Conservation (phyloP, 352 stramenopile species). For the Pythium chondricola region DNA sequence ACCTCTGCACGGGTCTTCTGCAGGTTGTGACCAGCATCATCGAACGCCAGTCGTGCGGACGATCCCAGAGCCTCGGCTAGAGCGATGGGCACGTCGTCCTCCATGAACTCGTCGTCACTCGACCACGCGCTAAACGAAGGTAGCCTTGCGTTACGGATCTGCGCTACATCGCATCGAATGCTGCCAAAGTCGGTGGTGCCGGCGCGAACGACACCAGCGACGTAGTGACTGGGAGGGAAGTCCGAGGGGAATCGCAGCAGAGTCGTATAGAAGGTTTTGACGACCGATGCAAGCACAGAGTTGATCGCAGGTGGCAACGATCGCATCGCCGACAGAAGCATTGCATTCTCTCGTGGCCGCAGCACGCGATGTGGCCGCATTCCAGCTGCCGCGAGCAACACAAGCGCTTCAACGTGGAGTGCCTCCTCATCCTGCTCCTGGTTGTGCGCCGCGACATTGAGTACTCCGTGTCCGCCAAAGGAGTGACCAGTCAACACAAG, state of each 20-base stretch:
- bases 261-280: conserved; percentile 43
- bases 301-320: conserved; percentile 17
- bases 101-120: conserved; percentile 52
- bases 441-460: conserved; percentile 43
- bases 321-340: conserved; percentile 29
- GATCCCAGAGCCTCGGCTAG: conserved; percentile 29
- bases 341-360: conserved; percentile 22
- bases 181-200: conserved; percentile 38
- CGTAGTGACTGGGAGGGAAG: conserved; percentile 42
- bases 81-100: conserved; percentile 41
- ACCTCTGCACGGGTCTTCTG: conserved; percentile 58
- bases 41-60: conserved; percentile 36
- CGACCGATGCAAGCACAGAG: conserved; percentile 16
- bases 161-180: conserved; percentile 25
- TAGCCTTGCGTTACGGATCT: conserved; percentile 16
- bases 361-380: conserved; percentile 39
- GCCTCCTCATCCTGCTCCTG: conserved; percentile 10
- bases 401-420: conserved; percentile 36
- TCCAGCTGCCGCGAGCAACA: conserved; percentile 41
- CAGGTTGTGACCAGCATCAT: conserved; percentile 58
- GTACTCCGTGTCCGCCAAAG: conserved; percentile 48
- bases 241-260: conserved; percentile 41
- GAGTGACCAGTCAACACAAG: conserved; percentile 62
- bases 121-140: conserved; percentile 54
- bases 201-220: conserved; percentile 43